Evolutionary conservation across 169 alveolate genomes (phyloP).

Genomic region (Plasmodium gaboni): DNA sequence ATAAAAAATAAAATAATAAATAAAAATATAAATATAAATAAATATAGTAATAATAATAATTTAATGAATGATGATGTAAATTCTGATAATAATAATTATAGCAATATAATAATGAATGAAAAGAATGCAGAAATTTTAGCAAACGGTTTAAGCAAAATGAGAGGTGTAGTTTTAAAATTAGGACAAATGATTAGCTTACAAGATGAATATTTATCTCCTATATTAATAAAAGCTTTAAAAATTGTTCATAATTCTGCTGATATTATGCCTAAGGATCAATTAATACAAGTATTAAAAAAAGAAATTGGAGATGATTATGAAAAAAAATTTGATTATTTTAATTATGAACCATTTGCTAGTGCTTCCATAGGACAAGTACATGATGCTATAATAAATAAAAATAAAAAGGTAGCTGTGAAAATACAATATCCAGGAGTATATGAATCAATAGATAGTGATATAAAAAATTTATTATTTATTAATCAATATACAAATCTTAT

Average conservation of each 20-base stretch:
- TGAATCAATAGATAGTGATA: slow-evolving; percentile 86
- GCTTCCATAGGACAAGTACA: slow-evolving; percentile 90
- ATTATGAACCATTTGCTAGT: slow-evolving; percentile 87
- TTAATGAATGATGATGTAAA: not conserved
- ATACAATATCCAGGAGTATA: slow-evolving; percentile 86
- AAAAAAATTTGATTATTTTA: slow-evolving; percentile 83
- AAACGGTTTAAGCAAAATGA: slow-evolving; percentile 89
- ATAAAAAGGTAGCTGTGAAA: slow-evolving; percentile 81
- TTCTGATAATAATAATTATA: not conserved
- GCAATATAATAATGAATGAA: slow-evolving; percentile 35
- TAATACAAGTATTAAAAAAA: slow-evolving; percentile 83
- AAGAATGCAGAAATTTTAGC: slow-evolving; percentile 85
- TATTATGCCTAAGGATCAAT: slow-evolving; percentile 92
- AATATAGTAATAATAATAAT: not conserved
- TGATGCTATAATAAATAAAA: slow-evolving; percentile 76
- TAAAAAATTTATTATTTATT: slow-evolving; percentile 80
- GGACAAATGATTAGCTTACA: slow-evolving; percentile 90
- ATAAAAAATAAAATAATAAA: slow-evolving; percentile 25
- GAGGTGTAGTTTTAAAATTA: slow-evolving; percentile 92
- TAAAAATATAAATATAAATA: slow-evolving; percentile 1
- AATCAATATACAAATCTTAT: slow-evolving; percentile 81
- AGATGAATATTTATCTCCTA: slow-evolving; percentile 92
- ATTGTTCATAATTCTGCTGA: slow-evolving; percentile 93
- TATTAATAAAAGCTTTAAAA: slow-evolving; percentile 89
- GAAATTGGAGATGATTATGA: slow-evolving; percentile 92